These are phyloP conservation scores for Pseudomonodictys pantanalensis DNA, from an alignment of 495 filamentous ascomycete genomes.

Conservation along the genomic window DNA sequence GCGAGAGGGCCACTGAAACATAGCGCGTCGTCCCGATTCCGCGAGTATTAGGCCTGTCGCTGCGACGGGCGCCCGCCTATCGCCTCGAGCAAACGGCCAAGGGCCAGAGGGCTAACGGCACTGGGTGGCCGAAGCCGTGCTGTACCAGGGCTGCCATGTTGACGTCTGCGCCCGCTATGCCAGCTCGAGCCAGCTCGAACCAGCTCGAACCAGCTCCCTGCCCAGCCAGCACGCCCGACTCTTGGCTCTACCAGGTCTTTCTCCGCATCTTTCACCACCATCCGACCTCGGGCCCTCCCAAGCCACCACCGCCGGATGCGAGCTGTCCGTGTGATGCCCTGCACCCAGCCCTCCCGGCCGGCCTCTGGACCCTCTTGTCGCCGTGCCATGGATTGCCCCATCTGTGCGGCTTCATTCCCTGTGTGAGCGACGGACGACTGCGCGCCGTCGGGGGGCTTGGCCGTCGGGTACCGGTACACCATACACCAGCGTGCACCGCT, in stretches of 20 bases:
- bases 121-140: neutral
- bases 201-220: neutral
- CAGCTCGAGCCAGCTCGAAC: neutral
- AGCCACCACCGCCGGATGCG: neutral
- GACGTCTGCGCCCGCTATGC: neutral
- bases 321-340: slow-evolving; percentile 12
- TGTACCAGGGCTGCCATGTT: neutral
- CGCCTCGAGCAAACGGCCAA: no score
- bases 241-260: no score
- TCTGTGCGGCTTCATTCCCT: no score
- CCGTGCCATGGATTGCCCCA: no score
- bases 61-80: neutral
- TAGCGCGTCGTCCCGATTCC: slow-evolving; percentile 23
- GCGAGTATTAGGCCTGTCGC: slow-evolving; percentile 2
- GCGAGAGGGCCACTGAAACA: slow-evolving; percentile 11
- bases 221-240: no score
- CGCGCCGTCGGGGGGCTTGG: no score
- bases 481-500: neutral
- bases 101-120: no score
- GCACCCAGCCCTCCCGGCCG: no score
- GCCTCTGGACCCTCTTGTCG: no score
- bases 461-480: no score
- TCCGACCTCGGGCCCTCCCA: slow-evolving; percentile 6
- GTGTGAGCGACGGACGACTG: no score
- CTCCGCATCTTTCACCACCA: slow-evolving; percentile 5